Evolutionary conservation across 2,329 filamentous ascomycete species (phyloP).

Genomic region (Diaporthe sp.): DNA sequence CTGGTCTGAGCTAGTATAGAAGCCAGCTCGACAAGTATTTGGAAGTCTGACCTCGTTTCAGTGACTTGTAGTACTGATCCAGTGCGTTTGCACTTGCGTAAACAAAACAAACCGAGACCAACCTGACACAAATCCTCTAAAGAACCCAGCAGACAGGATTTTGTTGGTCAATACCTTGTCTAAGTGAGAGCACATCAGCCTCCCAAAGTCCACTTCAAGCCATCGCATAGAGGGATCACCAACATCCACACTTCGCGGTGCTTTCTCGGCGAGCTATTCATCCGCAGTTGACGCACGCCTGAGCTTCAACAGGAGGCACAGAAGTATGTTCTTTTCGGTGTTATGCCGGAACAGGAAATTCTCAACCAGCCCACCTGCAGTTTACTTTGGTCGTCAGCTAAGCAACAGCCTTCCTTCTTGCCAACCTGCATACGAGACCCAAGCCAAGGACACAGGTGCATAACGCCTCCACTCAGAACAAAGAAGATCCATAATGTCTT

Average conservation of each 20-base stretch:
- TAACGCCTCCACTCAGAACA: background rate
- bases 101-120: background rate
- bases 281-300: slow-evolving; percentile 1
- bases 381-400: background rate
- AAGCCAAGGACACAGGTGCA: slow-evolving; percentile 1
- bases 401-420: background rate
- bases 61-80: background rate
- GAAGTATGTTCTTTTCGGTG: too few relatives aligned
- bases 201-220: too few relatives aligned
- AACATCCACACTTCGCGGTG: background rate
- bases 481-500: background rate
- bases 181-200: background rate
- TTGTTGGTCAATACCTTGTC: background rate
- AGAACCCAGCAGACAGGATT: too few relatives aligned
- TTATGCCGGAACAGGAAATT: background rate
- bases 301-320: background rate
- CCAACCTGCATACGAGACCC: background rate
- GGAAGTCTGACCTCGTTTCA: background rate
- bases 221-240: too few relatives aligned
- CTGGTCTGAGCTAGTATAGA: background rate
- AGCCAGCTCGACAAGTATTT: background rate
- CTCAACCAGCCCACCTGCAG: background rate
- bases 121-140: background rate
- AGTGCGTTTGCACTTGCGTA: background rate
- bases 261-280: background rate